Conservation (phyloP, 176 grass and related monocot species). For the Secale cereale region DNA sequence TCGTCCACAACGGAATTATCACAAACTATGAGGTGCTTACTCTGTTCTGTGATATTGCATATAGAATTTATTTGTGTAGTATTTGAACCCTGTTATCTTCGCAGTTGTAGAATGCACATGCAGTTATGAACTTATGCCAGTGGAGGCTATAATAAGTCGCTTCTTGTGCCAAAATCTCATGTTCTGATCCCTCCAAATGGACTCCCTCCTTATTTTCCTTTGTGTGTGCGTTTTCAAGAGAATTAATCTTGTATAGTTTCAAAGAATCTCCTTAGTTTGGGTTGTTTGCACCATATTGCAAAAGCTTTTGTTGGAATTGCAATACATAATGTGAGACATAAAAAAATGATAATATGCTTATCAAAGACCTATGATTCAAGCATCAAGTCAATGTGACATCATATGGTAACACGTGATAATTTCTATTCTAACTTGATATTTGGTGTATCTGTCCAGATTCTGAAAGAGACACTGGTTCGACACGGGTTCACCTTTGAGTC, state of each 20-base stretch:
- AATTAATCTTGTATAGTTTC: neutral
- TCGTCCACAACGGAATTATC: constrained; percentile 98
- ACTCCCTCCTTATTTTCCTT: neutral
- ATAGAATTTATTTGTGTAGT: neutral
- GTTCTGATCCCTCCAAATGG: constrained; percentile 13
- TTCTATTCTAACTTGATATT: neutral
- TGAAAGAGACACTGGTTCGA: constrained; percentile 81
- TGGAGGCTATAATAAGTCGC: neutral
- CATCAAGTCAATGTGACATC: neutral
- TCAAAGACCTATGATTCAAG: neutral
- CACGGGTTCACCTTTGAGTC: constrained; percentile 91
- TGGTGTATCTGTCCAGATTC: constrained; percentile 49
- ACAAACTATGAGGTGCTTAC: constrained; percentile 85
- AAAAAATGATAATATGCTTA: neutral
- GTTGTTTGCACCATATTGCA: neutral
- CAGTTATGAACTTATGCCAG: neutral
- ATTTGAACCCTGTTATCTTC: neutral
- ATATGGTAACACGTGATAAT: neutral
- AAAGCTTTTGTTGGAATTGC: neutral
- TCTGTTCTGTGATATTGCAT: neutral
- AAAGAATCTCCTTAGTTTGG: neutral
- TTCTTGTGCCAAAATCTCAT: neutral
- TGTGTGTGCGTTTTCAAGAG: neutral
- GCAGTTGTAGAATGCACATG: constrained; percentile 17
- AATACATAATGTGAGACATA: neutral